These are phyloP conservation scores for Coniosporium apollinis DNA, from an alignment of 495 filamentous ascomycete genomes.

Conservation along the genomic window DNA sequence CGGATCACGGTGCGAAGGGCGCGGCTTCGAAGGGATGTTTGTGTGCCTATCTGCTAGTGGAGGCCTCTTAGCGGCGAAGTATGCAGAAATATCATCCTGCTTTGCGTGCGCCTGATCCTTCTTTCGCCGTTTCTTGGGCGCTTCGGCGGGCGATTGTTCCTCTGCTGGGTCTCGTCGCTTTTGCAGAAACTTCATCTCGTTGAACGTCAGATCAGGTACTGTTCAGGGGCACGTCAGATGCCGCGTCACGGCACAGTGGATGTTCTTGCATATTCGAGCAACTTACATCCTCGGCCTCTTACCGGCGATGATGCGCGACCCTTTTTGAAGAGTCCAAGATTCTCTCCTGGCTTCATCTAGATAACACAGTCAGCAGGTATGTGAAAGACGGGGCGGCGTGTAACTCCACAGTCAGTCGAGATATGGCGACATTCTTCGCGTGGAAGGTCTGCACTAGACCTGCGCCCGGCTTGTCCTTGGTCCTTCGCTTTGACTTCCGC, in stretches of 20 bases:
- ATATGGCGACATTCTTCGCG: slow-evolving; percentile 42
- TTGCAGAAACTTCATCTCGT: slow-evolving; percentile 46
- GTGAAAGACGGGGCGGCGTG: slow-evolving; percentile 1
- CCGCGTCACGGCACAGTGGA: slow-evolving; percentile 7
- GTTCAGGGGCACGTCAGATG: slow-evolving; percentile 8
- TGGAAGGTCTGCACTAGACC: slow-evolving; percentile 45
- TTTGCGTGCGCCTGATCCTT: slow-evolving; percentile 13
- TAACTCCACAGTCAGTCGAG: slow-evolving; percentile 27
- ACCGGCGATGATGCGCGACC: slow-evolving; percentile 46
- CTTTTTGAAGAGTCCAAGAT: slow-evolving; percentile 53
- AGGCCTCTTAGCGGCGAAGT: slow-evolving; percentile 18
- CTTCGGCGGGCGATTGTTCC: slow-evolving; percentile 4
- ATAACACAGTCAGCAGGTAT: slow-evolving; percentile 14
- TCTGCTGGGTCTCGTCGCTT: slow-evolving; percentile 19
- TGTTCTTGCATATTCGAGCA: too few relatives aligned
- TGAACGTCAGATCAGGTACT: slow-evolving; percentile 53
- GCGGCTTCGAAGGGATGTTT: slow-evolving; percentile 15
- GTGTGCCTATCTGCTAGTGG: slow-evolving; percentile 12
- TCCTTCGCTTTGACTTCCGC: slow-evolving; percentile 20
- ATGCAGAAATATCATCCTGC: slow-evolving; percentile 24
- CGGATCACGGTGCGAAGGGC: background rate
- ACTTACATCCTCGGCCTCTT: slow-evolving; percentile 30
- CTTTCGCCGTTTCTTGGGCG: slow-evolving; percentile 11
- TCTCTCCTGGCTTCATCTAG: slow-evolving; percentile 37
- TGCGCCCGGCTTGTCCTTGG: slow-evolving; percentile 24